Percentiles rank a stretch among this genome's conserved stretches.
These are phyloP conservation scores for Calonectria pseudoreteaudii DNA, from an alignment of 2,329 filamentous ascomycete species.

Conservation along the genomic window DNA sequence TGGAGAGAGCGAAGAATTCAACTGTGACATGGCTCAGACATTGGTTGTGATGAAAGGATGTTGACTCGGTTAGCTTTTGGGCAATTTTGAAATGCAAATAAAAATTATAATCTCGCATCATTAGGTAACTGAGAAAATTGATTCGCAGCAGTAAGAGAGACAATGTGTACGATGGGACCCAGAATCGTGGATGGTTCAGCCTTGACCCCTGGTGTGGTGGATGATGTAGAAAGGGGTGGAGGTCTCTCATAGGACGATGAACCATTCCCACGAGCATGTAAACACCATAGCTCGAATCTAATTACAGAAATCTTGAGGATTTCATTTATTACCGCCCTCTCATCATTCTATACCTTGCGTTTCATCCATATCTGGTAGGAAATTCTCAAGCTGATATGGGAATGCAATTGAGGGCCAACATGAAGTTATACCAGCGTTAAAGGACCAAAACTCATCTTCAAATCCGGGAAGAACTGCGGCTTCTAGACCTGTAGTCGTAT, in stretches of 20 bases:
- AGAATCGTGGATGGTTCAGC: too few relatives aligned
- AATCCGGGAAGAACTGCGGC: background rate
- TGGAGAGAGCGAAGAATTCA: constrained; percentile 24
- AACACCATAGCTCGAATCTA: background rate
- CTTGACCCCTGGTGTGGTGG: too few relatives aligned
- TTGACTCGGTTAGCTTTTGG: too few relatives aligned
- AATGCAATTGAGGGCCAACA: background rate
- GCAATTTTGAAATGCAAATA: too few relatives aligned
- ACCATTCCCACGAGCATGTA: too few relatives aligned
- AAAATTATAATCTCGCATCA: too few relatives aligned
- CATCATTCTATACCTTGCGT: background rate
- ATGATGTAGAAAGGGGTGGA: too few relatives aligned
- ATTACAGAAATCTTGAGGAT: background rate
- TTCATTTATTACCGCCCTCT: background rate
- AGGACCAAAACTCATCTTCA: background rate
- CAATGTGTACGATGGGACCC: too few relatives aligned
- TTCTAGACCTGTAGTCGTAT: background rate
- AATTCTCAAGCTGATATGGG: background rate
- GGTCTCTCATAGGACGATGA: too few relatives aligned
- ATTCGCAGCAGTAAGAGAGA: too few relatives aligned
- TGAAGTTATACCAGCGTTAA: background rate
- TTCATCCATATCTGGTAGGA: background rate
- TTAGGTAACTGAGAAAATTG: too few relatives aligned
- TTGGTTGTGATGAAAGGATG: background rate
- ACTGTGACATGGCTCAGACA: background rate